phyloP scores from a whole-genome alignment of 164 flowering plant species.

The Cinnamomum chago region DNA sequence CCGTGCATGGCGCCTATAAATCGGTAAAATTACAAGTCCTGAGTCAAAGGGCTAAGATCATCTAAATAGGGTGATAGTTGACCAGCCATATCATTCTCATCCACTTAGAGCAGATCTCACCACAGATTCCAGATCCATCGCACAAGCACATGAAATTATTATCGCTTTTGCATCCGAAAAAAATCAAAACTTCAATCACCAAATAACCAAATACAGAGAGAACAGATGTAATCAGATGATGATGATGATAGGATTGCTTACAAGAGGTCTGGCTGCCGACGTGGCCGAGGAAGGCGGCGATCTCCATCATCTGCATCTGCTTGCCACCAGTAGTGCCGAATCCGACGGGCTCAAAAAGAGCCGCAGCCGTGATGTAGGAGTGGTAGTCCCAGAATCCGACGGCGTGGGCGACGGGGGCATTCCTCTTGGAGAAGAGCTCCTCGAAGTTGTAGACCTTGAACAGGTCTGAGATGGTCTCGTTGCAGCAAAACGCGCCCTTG shows the following conservation, averaged over 20 bases:
- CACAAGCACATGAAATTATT: too few species aligned
- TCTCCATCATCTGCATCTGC: constrained; percentile 64
- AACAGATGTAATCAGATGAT: background rate
- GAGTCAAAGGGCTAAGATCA: too few species aligned
- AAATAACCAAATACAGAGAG: too few species aligned
- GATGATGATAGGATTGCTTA: constrained; percentile 19
- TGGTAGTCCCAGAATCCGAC: constrained; percentile 83
- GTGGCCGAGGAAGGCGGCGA: constrained; percentile 85
- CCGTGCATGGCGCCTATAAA: too few species aligned
- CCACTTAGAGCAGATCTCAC: too few species aligned
- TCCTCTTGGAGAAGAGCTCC: constrained; percentile 78
- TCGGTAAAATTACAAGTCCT: too few species aligned
- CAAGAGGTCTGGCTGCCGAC: constrained; percentile 85
- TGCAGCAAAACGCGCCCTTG: constrained; percentile 61
- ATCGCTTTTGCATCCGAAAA: too few species aligned
- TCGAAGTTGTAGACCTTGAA: constrained; percentile 80
- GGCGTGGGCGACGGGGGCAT: constrained; percentile 79
- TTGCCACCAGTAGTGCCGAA: constrained; percentile 90
- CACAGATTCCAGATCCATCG: too few species aligned
- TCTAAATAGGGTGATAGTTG: too few species aligned
- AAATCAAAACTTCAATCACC: too few species aligned
- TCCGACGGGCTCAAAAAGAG: constrained; percentile 61
- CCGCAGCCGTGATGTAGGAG: constrained; percentile 66
- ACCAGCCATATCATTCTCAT: too few species aligned
- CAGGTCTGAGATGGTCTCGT: constrained; percentile 67